Evolutionary conservation across 148 eudicot species (phyloP).

Genomic region (Amaranthus hypochondriacus): DNA sequence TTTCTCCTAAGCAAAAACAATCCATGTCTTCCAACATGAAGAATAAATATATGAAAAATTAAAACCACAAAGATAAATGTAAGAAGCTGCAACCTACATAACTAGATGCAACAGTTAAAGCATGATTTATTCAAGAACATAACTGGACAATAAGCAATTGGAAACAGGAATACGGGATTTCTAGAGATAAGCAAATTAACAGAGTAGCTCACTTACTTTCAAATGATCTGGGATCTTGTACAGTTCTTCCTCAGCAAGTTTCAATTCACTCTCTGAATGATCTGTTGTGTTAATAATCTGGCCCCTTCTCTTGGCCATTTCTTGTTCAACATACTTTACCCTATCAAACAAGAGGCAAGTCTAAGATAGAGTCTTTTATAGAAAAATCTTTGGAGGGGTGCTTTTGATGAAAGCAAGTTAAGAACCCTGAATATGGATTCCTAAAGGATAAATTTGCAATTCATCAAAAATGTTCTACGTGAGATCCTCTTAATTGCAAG

Average conservation of each 20-base stretch:
- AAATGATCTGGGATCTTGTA: conserved; percentile 94
- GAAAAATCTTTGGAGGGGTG: not conserved
- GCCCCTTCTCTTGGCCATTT: conserved; percentile 87
- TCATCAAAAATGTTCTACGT: not conserved
- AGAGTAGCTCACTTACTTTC: conserved; percentile 50
- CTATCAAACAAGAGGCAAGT: conserved; percentile 36
- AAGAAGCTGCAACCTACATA: not conserved
- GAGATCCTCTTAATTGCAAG: not conserved
- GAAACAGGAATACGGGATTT: not conserved
- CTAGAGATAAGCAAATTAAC: not conserved
- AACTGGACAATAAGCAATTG: not conserved
- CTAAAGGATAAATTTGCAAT: not conserved
- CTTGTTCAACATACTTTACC: conserved; percentile 89
- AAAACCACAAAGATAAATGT: not conserved
- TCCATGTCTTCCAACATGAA: not conserved
- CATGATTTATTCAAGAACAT: not conserved
- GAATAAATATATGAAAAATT: not conserved
- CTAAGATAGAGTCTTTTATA: conserved; percentile 6
- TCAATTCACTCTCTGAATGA: conserved; percentile 61
- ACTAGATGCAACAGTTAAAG: not conserved
- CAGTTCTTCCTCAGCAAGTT: conserved; percentile 82
- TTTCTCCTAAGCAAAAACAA: not conserved
- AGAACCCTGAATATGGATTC: not conserved
- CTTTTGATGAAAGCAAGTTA: not conserved
- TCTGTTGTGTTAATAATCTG: conserved; percentile 43